Evolutionary conservation across 352 stramenopile genomes (phyloP).

Genomic region (Phytophthora citrophthora): DNA sequence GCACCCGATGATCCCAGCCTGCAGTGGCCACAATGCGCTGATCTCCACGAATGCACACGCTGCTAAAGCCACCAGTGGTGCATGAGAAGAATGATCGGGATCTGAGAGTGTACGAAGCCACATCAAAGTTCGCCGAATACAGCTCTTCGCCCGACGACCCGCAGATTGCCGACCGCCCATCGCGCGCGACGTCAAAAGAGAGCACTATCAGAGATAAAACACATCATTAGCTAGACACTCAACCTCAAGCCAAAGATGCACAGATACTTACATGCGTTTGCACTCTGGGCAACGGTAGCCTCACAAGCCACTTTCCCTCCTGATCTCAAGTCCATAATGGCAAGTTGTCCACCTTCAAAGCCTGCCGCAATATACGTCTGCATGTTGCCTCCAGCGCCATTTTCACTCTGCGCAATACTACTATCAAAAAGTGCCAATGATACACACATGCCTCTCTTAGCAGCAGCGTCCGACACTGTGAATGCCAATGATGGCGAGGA

Average conservation of each 20-base stretch:
- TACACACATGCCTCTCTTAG: conserved; percentile 59
- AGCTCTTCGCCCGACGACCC: conserved; percentile 68
- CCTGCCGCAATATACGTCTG: conserved; percentile 61
- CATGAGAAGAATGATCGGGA: conserved; percentile 63
- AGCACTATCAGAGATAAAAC: conserved; percentile 51
- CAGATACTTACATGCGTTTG: conserved; percentile 56
- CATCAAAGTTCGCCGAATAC: conserved; percentile 54
- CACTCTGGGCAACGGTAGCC: conserved; percentile 47
- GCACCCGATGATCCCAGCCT: conserved; percentile 79
- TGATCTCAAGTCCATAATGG: conserved; percentile 66
- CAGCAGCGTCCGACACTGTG: conserved; percentile 29
- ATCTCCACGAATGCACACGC: conserved; percentile 67
- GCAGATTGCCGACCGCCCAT: conserved; percentile 63
- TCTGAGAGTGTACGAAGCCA: conserved; percentile 37
- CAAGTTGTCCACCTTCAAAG: conserved; percentile 77
- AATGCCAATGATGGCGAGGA: conserved; percentile 40
- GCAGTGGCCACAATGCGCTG: conserved; percentile 82
- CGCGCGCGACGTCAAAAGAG: conserved; percentile 66
- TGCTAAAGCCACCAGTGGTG: conserved; percentile 68
- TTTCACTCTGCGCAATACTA: conserved; percentile 22
- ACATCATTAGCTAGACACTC: neutral
- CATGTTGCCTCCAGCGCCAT: conserved; percentile 17
- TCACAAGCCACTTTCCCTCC: conserved; percentile 58
- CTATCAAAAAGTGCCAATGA: conserved; percentile 46
- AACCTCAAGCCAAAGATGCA: neutral